Evolutionary conservation across 345 rosid genomes (phyloP).

Genomic region (Draba incana): DNA sequence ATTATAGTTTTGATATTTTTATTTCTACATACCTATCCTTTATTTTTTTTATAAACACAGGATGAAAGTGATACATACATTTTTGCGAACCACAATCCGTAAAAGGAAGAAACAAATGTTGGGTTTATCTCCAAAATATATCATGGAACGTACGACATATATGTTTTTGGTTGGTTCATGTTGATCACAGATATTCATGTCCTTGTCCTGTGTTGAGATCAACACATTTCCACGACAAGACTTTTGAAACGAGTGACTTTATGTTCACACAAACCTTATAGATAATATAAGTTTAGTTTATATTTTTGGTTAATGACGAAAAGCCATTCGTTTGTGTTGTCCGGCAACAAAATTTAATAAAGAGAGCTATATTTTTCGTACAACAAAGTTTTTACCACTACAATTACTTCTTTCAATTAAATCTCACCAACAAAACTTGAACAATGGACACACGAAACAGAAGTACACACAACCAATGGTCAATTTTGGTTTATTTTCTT

Average conservation of each 20-base stretch:
- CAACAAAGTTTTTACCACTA: background rate
- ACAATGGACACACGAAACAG: background rate
- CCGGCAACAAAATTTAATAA: background rate
- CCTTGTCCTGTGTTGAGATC: background rate
- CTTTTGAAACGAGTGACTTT: background rate
- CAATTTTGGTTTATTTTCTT: too few relatives aligned
- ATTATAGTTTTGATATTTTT: background rate
- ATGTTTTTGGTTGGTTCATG: background rate
- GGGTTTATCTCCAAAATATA: background rate
- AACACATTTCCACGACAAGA: slow-evolving; percentile 1
- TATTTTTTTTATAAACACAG: background rate
- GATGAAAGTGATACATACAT: background rate
- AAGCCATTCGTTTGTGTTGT: background rate
- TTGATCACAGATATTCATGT: background rate
- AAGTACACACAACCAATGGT: background rate
- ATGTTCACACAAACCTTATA: slow-evolving; percentile 19
- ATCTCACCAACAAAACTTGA: background rate
- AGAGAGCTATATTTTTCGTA: background rate
- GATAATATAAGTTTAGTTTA: slow-evolving; percentile 12
- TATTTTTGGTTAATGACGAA: background rate
- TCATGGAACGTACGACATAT: background rate
- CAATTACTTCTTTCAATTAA: background rate
- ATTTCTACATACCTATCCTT: background rate
- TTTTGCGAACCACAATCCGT: background rate
- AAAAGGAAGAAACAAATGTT: background rate